A percentile compares a stretch with the other conserved stretches of the same genome.
Conservation (phyloP, 176 grass and related monocot species). For the Panicum miliaceum region DNA sequence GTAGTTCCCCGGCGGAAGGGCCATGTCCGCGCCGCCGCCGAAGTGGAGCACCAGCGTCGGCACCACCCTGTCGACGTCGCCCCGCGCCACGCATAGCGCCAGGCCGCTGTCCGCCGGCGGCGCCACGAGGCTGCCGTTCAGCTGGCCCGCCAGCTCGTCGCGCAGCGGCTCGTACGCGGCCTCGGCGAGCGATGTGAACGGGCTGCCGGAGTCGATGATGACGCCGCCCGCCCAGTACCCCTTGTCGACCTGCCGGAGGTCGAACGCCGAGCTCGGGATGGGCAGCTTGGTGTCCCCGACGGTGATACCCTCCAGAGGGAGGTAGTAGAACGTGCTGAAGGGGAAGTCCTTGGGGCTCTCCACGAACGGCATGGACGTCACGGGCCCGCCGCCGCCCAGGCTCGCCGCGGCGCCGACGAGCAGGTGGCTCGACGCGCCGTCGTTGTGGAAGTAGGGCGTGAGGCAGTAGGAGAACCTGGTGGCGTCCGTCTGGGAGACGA, state of each 20-base stretch:
- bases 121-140: conserved; percentile 17
- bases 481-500: conserved; percentile 16
- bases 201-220: conserved; percentile 37
- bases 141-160: not conserved
- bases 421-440: conserved; percentile 17
- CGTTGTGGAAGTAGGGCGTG: conserved; percentile 25
- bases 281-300: conserved; percentile 27
- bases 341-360: conserved; percentile 9
- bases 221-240: not conserved
- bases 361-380: conserved; percentile 30
- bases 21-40: conserved; percentile 30
- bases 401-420: conserved; percentile 36
- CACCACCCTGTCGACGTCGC: not conserved
- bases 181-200: not conserved
- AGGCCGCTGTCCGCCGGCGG: not conserved
- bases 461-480: conserved; percentile 48
- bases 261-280: conserved; percentile 13
- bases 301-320: conserved; percentile 22
- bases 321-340: conserved; percentile 29
- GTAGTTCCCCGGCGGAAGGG: conserved; percentile 18
- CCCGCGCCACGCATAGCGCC: not conserved
- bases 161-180: conserved; percentile 3
- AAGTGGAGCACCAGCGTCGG: conserved; percentile 35
- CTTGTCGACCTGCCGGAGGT: not conserved
- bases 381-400: not conserved